phyloP scores from a whole-genome alignment of 2,329 filamentous ascomycete genomes.

The Zasmidium angulare region DNA sequence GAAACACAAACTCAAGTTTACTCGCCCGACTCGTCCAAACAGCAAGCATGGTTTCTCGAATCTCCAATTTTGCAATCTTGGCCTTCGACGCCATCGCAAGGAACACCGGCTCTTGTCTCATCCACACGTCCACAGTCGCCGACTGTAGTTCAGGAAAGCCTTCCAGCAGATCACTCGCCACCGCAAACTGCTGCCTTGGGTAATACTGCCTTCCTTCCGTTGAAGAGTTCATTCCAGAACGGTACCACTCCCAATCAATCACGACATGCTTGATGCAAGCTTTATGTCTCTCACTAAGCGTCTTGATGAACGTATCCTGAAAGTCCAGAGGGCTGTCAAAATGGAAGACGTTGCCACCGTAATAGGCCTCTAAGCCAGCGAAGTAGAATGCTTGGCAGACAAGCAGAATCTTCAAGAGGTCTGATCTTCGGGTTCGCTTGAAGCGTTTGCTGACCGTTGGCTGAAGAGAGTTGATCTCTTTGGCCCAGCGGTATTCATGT shows the following conservation, averaged over 20 bases:
- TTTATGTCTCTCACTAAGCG: neutral
- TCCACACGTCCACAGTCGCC: neutral
- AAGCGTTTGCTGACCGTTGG: neutral
- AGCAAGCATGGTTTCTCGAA: neutral
- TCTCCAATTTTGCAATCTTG: slow-evolving; percentile 2
- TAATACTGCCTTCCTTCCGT: neutral
- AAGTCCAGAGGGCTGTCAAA: slow-evolving; percentile 2
- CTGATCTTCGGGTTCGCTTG: slow-evolving; percentile 5
- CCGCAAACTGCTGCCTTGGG: neutral
- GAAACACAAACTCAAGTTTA: slow-evolving; percentile 7
- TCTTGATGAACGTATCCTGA: neutral
- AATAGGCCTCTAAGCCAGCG: slow-evolving; percentile 8
- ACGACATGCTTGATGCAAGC: neutral
- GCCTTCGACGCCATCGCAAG: slow-evolving; percentile 5
- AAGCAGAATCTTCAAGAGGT: slow-evolving; percentile 3
- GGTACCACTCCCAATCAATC: slow-evolving; percentile 7
- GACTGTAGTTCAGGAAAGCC: slow-evolving; percentile 1
- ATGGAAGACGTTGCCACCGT: slow-evolving; percentile 7
- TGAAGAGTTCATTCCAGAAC: no score
- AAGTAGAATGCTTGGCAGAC: slow-evolving; percentile 14
- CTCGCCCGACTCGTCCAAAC: neutral
- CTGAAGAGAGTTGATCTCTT: slow-evolving; percentile 4
- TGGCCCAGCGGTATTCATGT: slow-evolving; percentile 11
- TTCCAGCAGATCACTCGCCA: slow-evolving; percentile 4
- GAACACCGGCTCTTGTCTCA: neutral